These are phyloP conservation scores for Reutealis trisperma DNA, from an alignment of 345 rosid genomes.

Conservation along the genomic window DNA sequence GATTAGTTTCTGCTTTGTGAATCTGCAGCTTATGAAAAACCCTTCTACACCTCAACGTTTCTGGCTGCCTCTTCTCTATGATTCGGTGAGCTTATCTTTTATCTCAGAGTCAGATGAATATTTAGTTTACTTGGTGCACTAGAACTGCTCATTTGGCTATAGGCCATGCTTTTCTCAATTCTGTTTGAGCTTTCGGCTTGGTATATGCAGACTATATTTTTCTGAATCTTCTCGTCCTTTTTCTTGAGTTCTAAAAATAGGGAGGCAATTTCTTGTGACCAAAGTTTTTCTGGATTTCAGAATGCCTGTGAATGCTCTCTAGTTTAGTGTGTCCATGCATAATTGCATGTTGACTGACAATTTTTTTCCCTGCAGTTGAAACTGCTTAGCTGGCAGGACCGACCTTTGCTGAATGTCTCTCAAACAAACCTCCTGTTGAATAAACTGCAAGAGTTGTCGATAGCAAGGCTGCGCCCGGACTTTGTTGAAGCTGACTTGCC, in stretches of 20 bases:
- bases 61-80: slow-evolving; percentile 88
- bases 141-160: background rate
- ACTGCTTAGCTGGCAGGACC: slow-evolving; percentile 72
- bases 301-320: background rate
- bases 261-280: background rate
- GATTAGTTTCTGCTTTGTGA: background rate
- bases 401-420: slow-evolving; percentile 61
- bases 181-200: background rate
- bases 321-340: background rate
- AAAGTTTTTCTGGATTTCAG: background rate
- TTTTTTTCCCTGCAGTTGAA: slow-evolving; percentile 51
- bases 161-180: background rate
- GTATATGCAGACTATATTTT: background rate
- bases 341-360: background rate
- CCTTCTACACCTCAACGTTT: slow-evolving; percentile 87
- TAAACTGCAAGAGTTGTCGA: slow-evolving; percentile 77
- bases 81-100: slow-evolving; percentile 56
- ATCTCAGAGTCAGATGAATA: background rate
- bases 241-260: background rate
- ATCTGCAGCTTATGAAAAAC: slow-evolving; percentile 86
- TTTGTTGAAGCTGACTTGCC: slow-evolving; percentile 63
- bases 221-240: background rate
- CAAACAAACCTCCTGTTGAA: slow-evolving; percentile 76
- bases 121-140: background rate
- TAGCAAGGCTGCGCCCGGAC: slow-evolving; percentile 72